Conservation (phyloP, 306 rosid genomes). For the Sindora glabra region DNA sequence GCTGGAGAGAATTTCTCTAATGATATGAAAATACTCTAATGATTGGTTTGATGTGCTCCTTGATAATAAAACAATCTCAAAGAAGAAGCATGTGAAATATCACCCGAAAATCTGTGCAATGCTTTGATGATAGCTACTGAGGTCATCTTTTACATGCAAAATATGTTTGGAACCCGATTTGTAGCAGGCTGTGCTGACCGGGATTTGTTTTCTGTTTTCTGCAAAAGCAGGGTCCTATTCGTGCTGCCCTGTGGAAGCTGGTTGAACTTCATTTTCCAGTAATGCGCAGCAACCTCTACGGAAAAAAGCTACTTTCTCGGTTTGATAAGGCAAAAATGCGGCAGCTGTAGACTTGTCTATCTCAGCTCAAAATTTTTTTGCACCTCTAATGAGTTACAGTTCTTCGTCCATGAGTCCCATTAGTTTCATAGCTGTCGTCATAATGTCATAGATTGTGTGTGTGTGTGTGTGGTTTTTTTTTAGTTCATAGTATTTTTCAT, state of each 20-base stretch:
- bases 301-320: conserved; percentile 44
- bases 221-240: conserved; percentile 26
- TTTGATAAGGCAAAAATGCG: conserved; percentile 7
- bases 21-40: background rate
- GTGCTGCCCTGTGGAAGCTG: conserved; percentile 16
- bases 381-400: background rate
- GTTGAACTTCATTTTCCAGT: conserved; percentile 12
- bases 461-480: background rate
- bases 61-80: background rate
- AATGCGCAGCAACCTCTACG: conserved; percentile 36
- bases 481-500: background rate
- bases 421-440: background rate
- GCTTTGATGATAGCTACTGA: background rate
- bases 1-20: background rate
- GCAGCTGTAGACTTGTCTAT: background rate
- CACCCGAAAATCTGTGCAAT: too few species aligned
- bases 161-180: background rate
- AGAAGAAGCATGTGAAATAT: background rate
- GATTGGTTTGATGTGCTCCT: background rate
- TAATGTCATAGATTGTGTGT: background rate
- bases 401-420: background rate
- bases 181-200: background rate
- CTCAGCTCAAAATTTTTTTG: background rate
- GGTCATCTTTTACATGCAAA: background rate
- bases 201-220: background rate